Conservation (phyloP, 208 protist genomes). For the Trypanosoma conorhini region DNA sequence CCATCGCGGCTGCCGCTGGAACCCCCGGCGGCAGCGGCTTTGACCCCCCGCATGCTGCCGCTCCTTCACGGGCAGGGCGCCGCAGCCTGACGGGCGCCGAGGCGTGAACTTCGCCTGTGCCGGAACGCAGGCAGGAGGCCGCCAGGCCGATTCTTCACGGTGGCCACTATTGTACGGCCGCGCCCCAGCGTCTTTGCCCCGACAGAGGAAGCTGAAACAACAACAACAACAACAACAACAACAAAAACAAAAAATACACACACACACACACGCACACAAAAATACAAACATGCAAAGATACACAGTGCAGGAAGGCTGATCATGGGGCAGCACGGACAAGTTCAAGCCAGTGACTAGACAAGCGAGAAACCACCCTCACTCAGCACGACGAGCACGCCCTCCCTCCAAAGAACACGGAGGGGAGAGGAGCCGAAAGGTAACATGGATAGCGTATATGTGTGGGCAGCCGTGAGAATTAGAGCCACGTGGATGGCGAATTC, state of each 20-base stretch:
- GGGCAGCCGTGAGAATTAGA: too few relatives aligned
- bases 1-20: background rate
- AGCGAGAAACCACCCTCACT: too few relatives aligned
- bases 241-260: background rate
- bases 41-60: background rate
- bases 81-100: background rate
- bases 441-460: background rate
- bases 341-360: too few relatives aligned
- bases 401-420: constrained; percentile 1
- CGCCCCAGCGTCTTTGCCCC: background rate
- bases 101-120: background rate
- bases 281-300: too few relatives aligned
- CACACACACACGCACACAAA: background rate
- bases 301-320: background rate
- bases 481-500: too few relatives aligned
- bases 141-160: background rate
- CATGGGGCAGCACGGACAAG: too few relatives aligned
- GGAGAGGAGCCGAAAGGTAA: background rate
- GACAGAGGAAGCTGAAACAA: background rate
- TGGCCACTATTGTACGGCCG: background rate
- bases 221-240: background rate
- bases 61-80: background rate
- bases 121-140: background rate
- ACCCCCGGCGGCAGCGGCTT: background rate
- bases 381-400: background rate